A percentile compares a stretch with the other conserved stretches of the same genome.
Conservation (phyloP, 768 basidiomycete species). For the Cantharellus cinnabarinus region DNA sequence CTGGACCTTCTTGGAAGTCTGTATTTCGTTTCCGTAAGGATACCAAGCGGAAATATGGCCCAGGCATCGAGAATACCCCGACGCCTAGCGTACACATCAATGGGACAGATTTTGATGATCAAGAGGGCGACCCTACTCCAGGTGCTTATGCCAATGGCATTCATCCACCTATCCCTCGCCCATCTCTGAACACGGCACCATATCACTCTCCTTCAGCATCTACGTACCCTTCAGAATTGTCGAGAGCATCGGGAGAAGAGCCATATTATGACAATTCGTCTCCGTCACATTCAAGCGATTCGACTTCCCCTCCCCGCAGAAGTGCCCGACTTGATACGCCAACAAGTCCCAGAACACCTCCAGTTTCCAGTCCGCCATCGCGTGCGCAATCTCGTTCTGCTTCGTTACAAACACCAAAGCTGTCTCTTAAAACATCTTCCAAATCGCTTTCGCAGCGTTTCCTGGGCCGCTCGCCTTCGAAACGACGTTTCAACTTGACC, state of each 20-base stretch:
- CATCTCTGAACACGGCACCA: background rate
- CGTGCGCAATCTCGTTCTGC: background rate
- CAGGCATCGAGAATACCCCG: background rate
- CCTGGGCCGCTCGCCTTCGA: background rate
- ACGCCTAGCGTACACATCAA: background rate
- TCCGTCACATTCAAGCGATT: background rate
- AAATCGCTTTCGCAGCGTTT: constrained; percentile 4
- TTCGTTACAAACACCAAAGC: background rate
- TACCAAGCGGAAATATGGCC: background rate
- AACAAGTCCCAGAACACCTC: background rate
- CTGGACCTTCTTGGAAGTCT: background rate
- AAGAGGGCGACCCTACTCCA: background rate
- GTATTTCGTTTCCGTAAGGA: background rate
- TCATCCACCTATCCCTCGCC: background rate
- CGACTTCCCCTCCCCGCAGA: background rate
- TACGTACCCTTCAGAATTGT: background rate
- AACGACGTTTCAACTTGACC: background rate
- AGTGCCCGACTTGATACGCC: background rate
- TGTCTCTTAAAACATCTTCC: background rate
- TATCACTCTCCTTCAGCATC: background rate
- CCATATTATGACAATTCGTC: background rate
- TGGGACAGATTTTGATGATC: background rate
- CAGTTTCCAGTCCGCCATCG: background rate
- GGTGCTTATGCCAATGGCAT: background rate
- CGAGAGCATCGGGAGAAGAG: background rate